Evolutionary conservation across 1,284 basidiomycete genomes (phyloP).

Genomic region (Cutaneotrichosporon dermatis): DNA sequence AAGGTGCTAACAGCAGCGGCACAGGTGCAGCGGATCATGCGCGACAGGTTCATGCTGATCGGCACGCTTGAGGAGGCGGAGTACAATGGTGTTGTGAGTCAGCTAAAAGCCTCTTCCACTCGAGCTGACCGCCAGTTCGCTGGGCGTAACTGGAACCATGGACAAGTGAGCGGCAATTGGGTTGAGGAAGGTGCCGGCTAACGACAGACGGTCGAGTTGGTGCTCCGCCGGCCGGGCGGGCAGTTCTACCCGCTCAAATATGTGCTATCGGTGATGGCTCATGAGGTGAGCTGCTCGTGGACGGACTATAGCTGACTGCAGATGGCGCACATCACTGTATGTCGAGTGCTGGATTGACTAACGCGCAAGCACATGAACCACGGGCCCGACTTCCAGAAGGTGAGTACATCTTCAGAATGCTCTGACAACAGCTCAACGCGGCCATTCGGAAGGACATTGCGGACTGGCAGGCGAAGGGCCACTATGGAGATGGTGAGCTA

Average conservation of each 20-base stretch:
- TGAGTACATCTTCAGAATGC: constrained; percentile 7
- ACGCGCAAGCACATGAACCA: constrained; percentile 47
- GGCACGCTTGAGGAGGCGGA: constrained; percentile 45
- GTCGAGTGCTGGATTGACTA: not conserved
- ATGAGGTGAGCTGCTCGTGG: constrained; percentile 36
- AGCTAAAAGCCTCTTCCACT: too few relatives aligned
- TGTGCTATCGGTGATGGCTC: constrained; percentile 46
- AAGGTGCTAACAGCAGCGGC: constrained; percentile 10
- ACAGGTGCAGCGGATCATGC: constrained; percentile 47
- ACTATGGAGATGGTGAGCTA: constrained; percentile 45
- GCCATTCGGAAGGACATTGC: constrained; percentile 44
- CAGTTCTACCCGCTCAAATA: constrained; percentile 44
- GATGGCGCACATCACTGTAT: constrained; percentile 48
- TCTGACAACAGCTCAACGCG: constrained; percentile 33
- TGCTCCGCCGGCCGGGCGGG: constrained; percentile 43
- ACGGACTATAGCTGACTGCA: constrained; percentile 12
- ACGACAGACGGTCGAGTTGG: constrained; percentile 43
- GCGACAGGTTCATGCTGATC: constrained; percentile 42
- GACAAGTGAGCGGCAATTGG: constrained; percentile 32
- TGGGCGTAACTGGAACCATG: constrained; percentile 50
- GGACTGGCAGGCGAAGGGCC: constrained; percentile 36
- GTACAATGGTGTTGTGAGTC: constrained; percentile 44
- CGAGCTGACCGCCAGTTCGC: constrained; percentile 32
- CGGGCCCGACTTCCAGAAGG: constrained; percentile 45
- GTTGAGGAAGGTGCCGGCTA: not conserved